These are phyloP conservation scores for Paraleonurus japonicus DNA, from an alignment of 257 asterid species.

Conservation along the genomic window DNA sequence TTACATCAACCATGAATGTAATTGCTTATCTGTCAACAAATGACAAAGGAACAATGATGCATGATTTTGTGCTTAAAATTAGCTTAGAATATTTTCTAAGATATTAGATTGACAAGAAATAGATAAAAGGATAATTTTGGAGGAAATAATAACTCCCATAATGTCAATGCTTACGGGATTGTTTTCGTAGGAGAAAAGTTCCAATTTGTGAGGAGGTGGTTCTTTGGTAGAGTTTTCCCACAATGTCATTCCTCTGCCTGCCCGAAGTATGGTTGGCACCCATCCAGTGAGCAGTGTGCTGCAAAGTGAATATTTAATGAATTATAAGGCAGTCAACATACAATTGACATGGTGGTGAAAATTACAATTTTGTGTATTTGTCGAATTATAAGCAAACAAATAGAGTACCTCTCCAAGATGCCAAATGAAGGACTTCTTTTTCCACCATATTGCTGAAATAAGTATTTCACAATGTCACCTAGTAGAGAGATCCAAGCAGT, in stretches of 20 bases:
- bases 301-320: slow-evolving; percentile 30
- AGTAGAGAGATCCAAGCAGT: slow-evolving; percentile 15
- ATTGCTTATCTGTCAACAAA: not conserved
- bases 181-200: slow-evolving; percentile 76
- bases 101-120: not conserved
- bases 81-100: not conserved
- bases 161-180: slow-evolving; percentile 49
- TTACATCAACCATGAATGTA: not conserved
- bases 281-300: slow-evolving; percentile 80
- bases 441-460: slow-evolving; percentile 71
- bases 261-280: slow-evolving; percentile 88
- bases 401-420: slow-evolving; percentile 62
- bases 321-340: not conserved
- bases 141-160: slow-evolving; percentile 1
- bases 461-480: slow-evolving; percentile 74
- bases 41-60: not conserved
- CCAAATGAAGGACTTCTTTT: slow-evolving; percentile 62
- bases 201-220: slow-evolving; percentile 55
- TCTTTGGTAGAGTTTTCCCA: slow-evolving; percentile 62
- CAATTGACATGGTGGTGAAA: not conserved
- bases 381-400: not conserved
- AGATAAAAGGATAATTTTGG: not conserved
- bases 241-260: slow-evolving; percentile 83
- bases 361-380: not conserved
- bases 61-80: not conserved